phyloP scores from a whole-genome alignment of 768 basidiomycete genomes.

The Stropharia rugosoannulata region DNA sequence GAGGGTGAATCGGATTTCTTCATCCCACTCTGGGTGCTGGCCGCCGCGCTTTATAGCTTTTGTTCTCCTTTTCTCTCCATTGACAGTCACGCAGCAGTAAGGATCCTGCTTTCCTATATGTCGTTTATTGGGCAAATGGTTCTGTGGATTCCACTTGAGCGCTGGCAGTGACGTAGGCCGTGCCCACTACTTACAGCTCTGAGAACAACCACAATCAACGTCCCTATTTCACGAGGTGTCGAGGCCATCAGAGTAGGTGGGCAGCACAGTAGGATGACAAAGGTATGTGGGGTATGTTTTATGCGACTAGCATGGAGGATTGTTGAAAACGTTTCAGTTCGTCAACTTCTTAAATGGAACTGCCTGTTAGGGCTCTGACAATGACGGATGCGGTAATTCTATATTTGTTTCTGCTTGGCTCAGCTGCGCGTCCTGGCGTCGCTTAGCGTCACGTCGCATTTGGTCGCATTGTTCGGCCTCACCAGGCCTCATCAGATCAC shows the following conservation, averaged over 20 bases:
- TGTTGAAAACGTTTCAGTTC: constrained; percentile 17
- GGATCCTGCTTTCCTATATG: constrained; percentile 98
- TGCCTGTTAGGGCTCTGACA: constrained; percentile 21
- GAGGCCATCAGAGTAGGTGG: constrained; percentile 46
- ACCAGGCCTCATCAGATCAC: too few species aligned
- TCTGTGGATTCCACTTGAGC: constrained; percentile 41
- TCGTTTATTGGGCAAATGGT: constrained; percentile 86
- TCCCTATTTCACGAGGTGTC: constrained; percentile 79
- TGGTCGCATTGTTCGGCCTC: too few species aligned
- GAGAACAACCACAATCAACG: constrained; percentile 89
- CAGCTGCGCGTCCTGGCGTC: constrained; percentile 1
- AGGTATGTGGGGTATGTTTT: constrained; percentile 1
- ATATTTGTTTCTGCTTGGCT: constrained; percentile 17
- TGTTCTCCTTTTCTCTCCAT: constrained; percentile 83
- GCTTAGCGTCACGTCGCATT: neutral
- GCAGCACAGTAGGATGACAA: constrained; percentile 6
- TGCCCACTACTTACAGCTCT: constrained; percentile 73
- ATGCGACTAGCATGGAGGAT: constrained; percentile 18
- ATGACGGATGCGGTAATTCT: constrained; percentile 19
- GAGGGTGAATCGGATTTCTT: constrained; percentile 91
- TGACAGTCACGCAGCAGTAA: constrained; percentile 79
- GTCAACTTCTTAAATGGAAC: constrained; percentile 19
- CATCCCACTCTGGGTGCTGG: constrained; percentile 99
- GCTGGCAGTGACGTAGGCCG: constrained; percentile 15
- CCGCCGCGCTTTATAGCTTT: constrained; percentile 96